Conservation (phyloP, 2,329 filamentous ascomycete genomes). For the Thermothelomyces thermophilus region DNA sequence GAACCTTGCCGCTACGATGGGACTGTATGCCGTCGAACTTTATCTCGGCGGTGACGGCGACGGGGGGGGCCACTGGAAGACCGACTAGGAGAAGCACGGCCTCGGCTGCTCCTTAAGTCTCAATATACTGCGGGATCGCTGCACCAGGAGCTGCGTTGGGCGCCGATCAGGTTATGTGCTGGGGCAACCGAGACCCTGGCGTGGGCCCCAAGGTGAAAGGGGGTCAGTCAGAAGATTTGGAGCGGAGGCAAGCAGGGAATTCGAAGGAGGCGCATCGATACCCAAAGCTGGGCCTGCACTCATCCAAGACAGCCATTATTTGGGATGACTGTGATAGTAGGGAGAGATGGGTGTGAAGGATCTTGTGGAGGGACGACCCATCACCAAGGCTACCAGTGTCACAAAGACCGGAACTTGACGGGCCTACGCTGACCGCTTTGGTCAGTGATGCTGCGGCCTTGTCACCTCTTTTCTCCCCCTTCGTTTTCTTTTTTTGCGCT, state of each 20-base stretch:
- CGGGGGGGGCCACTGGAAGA: conserved; percentile 80
- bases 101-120: background rate
- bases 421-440: background rate
- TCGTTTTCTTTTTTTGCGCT: background rate
- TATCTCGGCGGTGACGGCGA: conserved; percentile 82
- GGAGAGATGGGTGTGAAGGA: background rate
- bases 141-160: background rate
- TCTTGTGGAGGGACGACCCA: background rate
- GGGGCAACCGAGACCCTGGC: background rate
- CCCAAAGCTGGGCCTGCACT: conserved; percentile 6
- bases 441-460: background rate
- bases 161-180: background rate
- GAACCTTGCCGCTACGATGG: conserved; percentile 84
- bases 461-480: background rate
- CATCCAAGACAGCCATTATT: background rate
- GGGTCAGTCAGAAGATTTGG: background rate
- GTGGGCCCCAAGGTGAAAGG: background rate
- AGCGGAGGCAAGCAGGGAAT: background rate
- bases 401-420: too few species aligned
- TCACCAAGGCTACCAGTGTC: background rate
- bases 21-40: conserved; percentile 81
- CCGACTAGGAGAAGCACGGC: conserved; percentile 53
- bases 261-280: conserved; percentile 12
- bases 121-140: background rate
- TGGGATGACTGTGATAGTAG: background rate